Evolutionary conservation across 345 rosid genomes (phyloP), one percentile per base, ranked within the genome.

Genomic region (Geranium rotundifolium): DNA sequence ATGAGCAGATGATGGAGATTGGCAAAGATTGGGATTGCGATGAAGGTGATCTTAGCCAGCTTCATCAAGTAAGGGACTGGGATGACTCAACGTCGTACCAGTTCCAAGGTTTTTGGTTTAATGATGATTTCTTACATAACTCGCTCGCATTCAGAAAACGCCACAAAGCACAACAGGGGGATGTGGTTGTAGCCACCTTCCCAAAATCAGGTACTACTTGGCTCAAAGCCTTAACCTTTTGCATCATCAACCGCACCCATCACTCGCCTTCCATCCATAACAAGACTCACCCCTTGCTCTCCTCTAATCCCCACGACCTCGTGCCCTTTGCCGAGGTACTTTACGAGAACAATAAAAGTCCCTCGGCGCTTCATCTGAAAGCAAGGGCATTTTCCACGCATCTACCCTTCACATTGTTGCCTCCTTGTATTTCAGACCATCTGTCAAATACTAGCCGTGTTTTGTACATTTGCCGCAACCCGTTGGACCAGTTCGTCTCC

Each of bases 391-490:
- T 76, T 1, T 60, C 67, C 29, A 70, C 77, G 5, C 80, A 66
- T 27, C 39, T 66, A 14, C 66, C 80, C 1, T 73, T 63, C 10
- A 19, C 27, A 54, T 55, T 62, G 1, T 62, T 76, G 10, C 71
- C 68, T 8, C 18, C 30, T 2, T 63, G 77, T 0, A 27, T 73
- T 4, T 8, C 5, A 1, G 17, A 10, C 6, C 68, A n/a, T n/a
- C n/a, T n/a, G n/a, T 69, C 0, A 64, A 57, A 9, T 75, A n/a
- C n/a, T n/a, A n/a, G 73, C 63, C 66, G 67, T 65, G 68, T 77
- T 4, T 71, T 80, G 31, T 80, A 72, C 80, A 68, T 75, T 0
- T 54, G 69, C 49, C 60, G 85, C 54, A 73, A 81, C 63, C 80
- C 76, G 14, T 75, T 67, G 67, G 82, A 81, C 27, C 69, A 63